Percentiles rank a stretch among this genome's conserved stretches.
These are phyloP conservation scores for Lecanicillium sp. DNA, from an alignment of 2,329 filamentous ascomycete species.

Conservation along the genomic window DNA sequence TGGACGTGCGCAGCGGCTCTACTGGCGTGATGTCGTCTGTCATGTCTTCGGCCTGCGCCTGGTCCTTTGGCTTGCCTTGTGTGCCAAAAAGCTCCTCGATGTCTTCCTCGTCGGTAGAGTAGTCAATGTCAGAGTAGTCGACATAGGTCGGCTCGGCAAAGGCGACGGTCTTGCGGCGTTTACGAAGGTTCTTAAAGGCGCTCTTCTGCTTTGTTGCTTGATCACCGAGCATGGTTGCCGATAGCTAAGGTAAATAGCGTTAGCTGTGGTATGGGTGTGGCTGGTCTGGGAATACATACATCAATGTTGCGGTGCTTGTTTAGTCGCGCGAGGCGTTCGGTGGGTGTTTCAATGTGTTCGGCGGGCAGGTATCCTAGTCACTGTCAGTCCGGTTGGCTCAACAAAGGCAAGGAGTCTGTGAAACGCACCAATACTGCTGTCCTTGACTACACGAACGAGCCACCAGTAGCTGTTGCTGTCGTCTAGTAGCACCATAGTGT, in stretches of 20 bases:
- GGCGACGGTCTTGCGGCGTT: slow-evolving; percentile 78
- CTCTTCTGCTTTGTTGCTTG: slow-evolving; percentile 72
- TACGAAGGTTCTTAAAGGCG: slow-evolving; percentile 74
- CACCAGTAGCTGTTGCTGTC: slow-evolving; percentile 99
- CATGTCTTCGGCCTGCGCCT: slow-evolving; percentile 19
- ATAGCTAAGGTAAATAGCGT: slow-evolving; percentile 35
- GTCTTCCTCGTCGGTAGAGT: slow-evolving; percentile 66
- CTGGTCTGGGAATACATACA: slow-evolving; percentile 43
- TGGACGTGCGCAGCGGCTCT: slow-evolving; percentile 5
- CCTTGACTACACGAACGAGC: slow-evolving; percentile 94
- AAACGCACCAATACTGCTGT: slow-evolving; percentile 74
- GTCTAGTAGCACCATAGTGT: slow-evolving; percentile 96
- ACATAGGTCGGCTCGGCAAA: slow-evolving; percentile 82
- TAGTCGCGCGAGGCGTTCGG: slow-evolving; percentile 81
- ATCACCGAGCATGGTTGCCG: slow-evolving; percentile 55
- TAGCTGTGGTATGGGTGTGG: slow-evolving; percentile 6
- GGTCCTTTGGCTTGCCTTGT: slow-evolving; percentile 21
- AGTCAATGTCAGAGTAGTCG: slow-evolving; percentile 81
- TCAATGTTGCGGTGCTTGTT: slow-evolving; percentile 99
- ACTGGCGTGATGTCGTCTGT: slow-evolving; percentile 1
- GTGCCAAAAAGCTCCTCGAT: slow-evolving; percentile 36
- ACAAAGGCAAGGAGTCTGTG: background rate
- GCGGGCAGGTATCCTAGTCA: slow-evolving; percentile 80
- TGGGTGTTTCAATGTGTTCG: slow-evolving; percentile 97
- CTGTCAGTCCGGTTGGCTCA: slow-evolving; percentile 13